These are phyloP conservation scores for Protostelium mycophagum DNA, from an alignment of 78 protist species.

Conservation along the genomic window DNA sequence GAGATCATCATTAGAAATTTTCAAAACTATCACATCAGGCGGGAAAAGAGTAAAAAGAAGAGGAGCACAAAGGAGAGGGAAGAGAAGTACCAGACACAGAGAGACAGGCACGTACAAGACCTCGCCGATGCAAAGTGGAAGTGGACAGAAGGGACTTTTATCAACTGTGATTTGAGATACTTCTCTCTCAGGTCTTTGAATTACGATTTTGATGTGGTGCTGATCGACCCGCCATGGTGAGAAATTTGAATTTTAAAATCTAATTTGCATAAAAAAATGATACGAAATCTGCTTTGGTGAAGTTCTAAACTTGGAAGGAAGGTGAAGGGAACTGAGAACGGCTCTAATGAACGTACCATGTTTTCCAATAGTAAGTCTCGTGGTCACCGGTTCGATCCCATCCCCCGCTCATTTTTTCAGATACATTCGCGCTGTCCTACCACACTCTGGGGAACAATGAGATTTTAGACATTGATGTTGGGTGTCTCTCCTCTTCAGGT, in stretches of 20 bases:
- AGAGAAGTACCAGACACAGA: neutral
- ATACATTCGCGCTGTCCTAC: constrained; percentile 5
- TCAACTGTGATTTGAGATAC: constrained; percentile 31
- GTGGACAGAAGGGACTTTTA: constrained; percentile 21
- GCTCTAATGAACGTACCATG: neutral
- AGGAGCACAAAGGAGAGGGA: neutral
- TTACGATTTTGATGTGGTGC: constrained; percentile 20
- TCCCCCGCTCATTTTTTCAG: neutral
- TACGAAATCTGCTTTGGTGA: neutral
- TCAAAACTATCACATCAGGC: neutral
- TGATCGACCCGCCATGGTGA: constrained; percentile 46
- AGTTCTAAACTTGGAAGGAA: neutral
- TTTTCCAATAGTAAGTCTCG: neutral
- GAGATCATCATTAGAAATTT: neutral
- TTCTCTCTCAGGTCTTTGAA: constrained; percentile 23
- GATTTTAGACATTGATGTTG: constrained; percentile 18
- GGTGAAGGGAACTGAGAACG: neutral
- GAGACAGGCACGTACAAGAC: neutral
- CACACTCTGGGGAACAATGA: constrained; percentile 21
- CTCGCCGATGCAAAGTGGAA: neutral
- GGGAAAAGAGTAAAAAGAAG: neutral
- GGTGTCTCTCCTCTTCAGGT: neutral
- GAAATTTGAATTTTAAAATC: too few species aligned
- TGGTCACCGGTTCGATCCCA: neutral
- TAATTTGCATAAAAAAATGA: too few species aligned